Base-by-base conservation (phyloP, 352 stramenopile genomes). In the Phytophthora litchii region DNA sequence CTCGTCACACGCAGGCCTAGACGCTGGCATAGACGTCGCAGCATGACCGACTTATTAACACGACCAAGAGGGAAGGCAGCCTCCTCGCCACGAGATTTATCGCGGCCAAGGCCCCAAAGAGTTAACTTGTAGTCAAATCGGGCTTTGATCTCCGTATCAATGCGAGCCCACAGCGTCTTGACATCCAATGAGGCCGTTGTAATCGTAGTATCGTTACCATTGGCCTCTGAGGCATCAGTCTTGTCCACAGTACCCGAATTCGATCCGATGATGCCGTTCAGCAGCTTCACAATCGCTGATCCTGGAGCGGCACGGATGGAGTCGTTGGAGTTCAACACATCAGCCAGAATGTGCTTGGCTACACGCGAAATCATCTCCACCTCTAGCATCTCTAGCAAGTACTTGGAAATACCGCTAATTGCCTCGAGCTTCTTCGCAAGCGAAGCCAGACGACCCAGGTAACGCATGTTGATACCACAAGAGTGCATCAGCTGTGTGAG, bases 381-480 rank as follows among this genome's bases (percentile, higher is more conserved):
- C 60, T 99, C 96, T 3, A 98, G 72, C 6, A 98, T 64, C 67
- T 98, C 95, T 14, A 98, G 70, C 64, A 97, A 92, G 64, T 92
- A 97, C 68, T 96, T 88, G 20, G 95, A 95, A 70, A 98, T 88
- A 19, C 74, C 80, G 32, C 83, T 73, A 50, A 94, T 79, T 3
- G 67, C 50, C 70, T 99, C 95, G 36, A 98, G 80, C 29, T 93
- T 86, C 64, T 86, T 86, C 27, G 88, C 83, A 23, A 98, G 77
- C 50, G 82, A 84, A 17, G 95, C 96, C 11, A 99, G 54, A 53
- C 88, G 79, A 25, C 96, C 96, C 17, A 99, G 71, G 72, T 99
- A 99, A 45, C 96, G 88, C 84, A 98, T 98, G 68, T 99, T 99
- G 43, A 99, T 97, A 45, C 96, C 96, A 66, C 83, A 90, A 57